Evolutionary conservation across 1,284 basidiomycete genomes (phyloP).

Genomic region (Ceratobasidium sp.): DNA sequence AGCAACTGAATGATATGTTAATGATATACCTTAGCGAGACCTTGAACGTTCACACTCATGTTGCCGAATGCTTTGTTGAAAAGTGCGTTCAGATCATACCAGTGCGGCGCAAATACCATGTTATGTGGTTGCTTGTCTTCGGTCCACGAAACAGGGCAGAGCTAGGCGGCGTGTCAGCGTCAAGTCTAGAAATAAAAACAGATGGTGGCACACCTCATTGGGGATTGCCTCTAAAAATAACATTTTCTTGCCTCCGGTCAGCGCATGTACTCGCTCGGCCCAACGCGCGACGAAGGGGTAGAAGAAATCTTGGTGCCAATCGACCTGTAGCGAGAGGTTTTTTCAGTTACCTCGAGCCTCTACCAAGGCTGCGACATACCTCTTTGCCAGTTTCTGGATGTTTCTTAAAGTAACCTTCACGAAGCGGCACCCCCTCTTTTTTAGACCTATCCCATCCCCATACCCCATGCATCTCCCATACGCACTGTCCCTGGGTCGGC

Average conservation of each 20-base stretch:
- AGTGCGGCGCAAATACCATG: slow-evolving; percentile 91
- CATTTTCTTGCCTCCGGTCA: slow-evolving; percentile 67
- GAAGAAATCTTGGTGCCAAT: slow-evolving; percentile 89
- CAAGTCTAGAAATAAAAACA: not conserved
- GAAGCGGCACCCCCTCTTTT: slow-evolving; percentile 76
- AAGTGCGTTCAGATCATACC: slow-evolving; percentile 90
- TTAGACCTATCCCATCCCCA: slow-evolving; percentile 88
- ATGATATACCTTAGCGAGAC: slow-evolving; percentile 74
- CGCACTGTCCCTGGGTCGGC: slow-evolving; percentile 74
- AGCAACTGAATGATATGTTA: not conserved
- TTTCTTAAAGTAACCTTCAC: slow-evolving; percentile 87
- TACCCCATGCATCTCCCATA: slow-evolving; percentile 93
- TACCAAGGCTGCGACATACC: slow-evolving; percentile 60
- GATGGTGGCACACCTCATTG: slow-evolving; percentile 75
- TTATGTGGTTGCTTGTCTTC: slow-evolving; percentile 69
- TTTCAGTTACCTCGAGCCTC: not conserved
- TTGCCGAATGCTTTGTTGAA: slow-evolving; percentile 84
- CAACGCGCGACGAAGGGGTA: slow-evolving; percentile 82
- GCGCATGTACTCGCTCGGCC: slow-evolving; percentile 70
- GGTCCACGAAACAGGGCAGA: slow-evolving; percentile 81
- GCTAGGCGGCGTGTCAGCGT: slow-evolving; percentile 59
- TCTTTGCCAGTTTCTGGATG: slow-evolving; percentile 69
- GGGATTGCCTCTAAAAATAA: slow-evolving; percentile 86
- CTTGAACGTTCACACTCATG: slow-evolving; percentile 91
- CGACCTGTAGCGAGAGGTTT: slow-evolving; percentile 60